These are phyloP conservation scores for Alternaria metachromatica DNA, from an alignment of 2,329 filamentous ascomycete genomes.

Conservation along the genomic window DNA sequence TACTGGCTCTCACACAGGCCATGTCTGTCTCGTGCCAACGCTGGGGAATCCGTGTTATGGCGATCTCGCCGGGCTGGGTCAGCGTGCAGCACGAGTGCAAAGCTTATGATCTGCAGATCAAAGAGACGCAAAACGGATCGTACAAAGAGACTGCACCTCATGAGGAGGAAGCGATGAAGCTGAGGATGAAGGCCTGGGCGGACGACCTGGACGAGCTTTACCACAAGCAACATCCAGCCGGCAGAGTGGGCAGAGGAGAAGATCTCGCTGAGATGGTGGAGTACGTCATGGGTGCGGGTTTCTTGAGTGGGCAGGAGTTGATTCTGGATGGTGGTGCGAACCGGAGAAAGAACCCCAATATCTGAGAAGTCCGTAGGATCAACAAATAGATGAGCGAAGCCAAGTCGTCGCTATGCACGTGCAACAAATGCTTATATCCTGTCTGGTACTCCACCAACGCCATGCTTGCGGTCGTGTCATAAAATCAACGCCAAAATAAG, in stretches of 20 bases:
- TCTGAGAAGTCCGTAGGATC: constrained; percentile 8
- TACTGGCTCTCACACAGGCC: constrained; percentile 57
- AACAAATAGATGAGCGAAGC: not conserved
- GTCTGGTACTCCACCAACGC: constrained; percentile 8
- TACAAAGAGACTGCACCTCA: constrained; percentile 25
- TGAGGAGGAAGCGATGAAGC: constrained; percentile 20
- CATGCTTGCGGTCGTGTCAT: constrained; percentile 2
- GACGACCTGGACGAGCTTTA: constrained; percentile 55
- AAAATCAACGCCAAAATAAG: not conserved
- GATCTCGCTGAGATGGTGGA: constrained; percentile 53
- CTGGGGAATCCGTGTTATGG: constrained; percentile 55
- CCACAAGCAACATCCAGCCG: constrained; percentile 57
- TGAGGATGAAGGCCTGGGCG: constrained; percentile 48
- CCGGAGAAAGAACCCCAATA: constrained; percentile 32
- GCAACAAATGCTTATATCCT: not conserved
- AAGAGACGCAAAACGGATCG: constrained; percentile 21
- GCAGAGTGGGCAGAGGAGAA: constrained; percentile 58
- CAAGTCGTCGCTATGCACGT: not conserved
- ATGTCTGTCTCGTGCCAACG: constrained; percentile 55
- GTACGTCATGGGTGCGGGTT: constrained; percentile 51
- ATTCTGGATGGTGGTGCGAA: constrained; percentile 30
- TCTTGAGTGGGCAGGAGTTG: constrained; percentile 47
- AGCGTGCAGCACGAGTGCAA: constrained; percentile 54
- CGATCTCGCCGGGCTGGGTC: constrained; percentile 60
- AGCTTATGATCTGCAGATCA: constrained; percentile 50